A percentile compares a stretch with the other conserved stretches of the same genome.
Conservation (phyloP, 2,329 filamentous ascomycete species). For the Colletotrichum agaves region DNA sequence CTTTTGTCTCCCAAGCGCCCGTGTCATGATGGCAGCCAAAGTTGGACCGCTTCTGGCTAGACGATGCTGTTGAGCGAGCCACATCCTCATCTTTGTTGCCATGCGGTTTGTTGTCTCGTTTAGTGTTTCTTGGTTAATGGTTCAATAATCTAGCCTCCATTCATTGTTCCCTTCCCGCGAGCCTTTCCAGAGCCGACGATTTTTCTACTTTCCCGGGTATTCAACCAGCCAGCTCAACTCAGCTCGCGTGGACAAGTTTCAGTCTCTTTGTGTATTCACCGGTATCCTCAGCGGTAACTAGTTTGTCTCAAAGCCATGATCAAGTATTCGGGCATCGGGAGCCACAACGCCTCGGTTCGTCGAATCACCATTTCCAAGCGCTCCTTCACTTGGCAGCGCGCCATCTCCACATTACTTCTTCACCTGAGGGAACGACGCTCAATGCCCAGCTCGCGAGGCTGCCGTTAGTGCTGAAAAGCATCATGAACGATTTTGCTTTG, state of each 20-base stretch:
- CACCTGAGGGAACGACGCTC: constrained; percentile 11
- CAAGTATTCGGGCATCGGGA: not conserved
- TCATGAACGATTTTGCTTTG: constrained; percentile 17
- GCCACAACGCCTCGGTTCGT: constrained; percentile 4
- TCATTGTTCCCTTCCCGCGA: not conserved
- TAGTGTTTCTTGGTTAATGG: not conserved
- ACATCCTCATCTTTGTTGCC: not conserved
- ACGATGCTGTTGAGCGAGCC: not conserved
- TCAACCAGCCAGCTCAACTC: not conserved
- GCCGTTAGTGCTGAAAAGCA: constrained; percentile 5
- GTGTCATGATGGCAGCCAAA: not conserved
- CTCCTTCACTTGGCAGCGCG: constrained; percentile 14
- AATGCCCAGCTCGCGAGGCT: constrained; percentile 1
- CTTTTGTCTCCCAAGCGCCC: not conserved
- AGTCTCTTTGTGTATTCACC: not conserved
- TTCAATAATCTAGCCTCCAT: constrained; percentile 1
- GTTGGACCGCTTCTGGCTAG: not conserved
- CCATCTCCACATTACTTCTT: constrained; percentile 12
- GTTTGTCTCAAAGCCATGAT: not conserved
- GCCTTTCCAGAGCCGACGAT: not conserved
- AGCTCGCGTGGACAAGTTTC: not conserved
- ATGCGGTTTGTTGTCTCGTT: constrained; percentile 1
- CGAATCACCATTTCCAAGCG: not conserved
- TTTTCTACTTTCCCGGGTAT: not conserved
- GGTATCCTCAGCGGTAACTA: not conserved